Evolutionary conservation across 1,284 basidiomycete species (phyloP), one percentile per base, ranked within the genome.

Genomic region (Austroboletus novae-zelandiae): DNA sequence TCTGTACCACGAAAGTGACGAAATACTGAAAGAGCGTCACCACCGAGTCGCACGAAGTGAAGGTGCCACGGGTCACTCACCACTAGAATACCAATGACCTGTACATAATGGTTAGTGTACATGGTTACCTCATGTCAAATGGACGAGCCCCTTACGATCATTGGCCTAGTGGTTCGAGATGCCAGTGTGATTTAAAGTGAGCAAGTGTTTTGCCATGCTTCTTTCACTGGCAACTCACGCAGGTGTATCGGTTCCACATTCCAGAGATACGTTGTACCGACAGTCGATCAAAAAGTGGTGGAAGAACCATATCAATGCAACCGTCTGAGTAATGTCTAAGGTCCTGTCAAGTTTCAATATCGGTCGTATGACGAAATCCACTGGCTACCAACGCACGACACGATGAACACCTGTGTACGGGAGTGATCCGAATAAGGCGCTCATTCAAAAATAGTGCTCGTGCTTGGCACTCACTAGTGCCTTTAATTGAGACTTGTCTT

Each of bases 1-100:
- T 36, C 39, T 61, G 58, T 2, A 60, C 58, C 4, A 56, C 41
- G 27, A 62, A 62, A 6, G 55, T 52, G 29, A 55, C 6, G 6
- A 35, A 51, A 39, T 44, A 59, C 58, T 59, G 40, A 40, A n/a
- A n/a, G 9, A 29, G 7, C 6, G 15, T 57, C 32, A 46, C 43
- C 29, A 29, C 39, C 8, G 8, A 37, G n/a, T 35, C 27, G 17
- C 5, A 10, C 29, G 1, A 27, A 27, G 25, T 27, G 8, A 5
- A n/a, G 11, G 31, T 17, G 17, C 29, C 6, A 14, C 9, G 11
- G 15, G 9, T 10, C 6, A 51, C 60, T 57, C 30, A 62, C 57
- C 11, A 45, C 2, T 2, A 32, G 4, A 9, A 43, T 8, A 9
- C 36, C 9, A 35, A 25, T 17, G n/a, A 50, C 5, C 59, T 59